Base-by-base conservation (phyloP, 2,329 filamentous ascomycete genomes). In the Clarireedia homoeocarpa region DNA sequence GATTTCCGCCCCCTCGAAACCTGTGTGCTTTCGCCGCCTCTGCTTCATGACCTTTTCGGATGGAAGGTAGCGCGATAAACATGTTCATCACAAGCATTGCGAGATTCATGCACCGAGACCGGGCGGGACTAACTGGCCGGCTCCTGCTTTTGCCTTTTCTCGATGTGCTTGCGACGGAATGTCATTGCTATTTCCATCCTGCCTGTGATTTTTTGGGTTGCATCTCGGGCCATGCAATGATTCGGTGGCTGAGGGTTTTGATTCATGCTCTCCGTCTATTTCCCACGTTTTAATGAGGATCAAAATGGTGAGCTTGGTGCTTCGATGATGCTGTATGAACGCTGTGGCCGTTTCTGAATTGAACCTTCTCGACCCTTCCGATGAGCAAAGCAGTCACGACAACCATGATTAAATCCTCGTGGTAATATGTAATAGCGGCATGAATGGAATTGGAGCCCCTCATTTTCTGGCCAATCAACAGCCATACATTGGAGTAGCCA, bases 51-150 rank as follows among this genome's bases (percentile, higher is more conserved):
- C 36, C 10, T 50, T 45, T 39, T 44, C 40, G 52, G 36, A 34
- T 4, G 30, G 30, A 34, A 6, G 36, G 24, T 54, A 30, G 27
- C 48, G 48, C 23, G 26, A 38, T 52, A 58, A 58, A 58, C 51
- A 57, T 55, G 59, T 60, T 63, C 58, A 58, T 62, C 61, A 59
- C 58, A 62, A 59, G 53, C 24, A 34, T 52, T 40, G 6, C n/a
- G 20, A 23, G 23, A 54, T 59, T 59, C 57, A 59, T 59, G 59
- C 58, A 23, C 58, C 47, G 23, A 51, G 26, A 30, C 30, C 45
- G 17, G 24, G 27, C 45, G 47, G 39, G 17, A 23, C 17, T 44
- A 24, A 10, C 23, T 23, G 12, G 30, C 12, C 30, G 30, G 30
- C 30, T 34, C 30, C 30, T 23, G 40, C 30, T 48, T 36, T 49